These are phyloP conservation scores for Rubia yunnanensis DNA, from an alignment of 257 asterid species.

Conservation along the genomic window DNA sequence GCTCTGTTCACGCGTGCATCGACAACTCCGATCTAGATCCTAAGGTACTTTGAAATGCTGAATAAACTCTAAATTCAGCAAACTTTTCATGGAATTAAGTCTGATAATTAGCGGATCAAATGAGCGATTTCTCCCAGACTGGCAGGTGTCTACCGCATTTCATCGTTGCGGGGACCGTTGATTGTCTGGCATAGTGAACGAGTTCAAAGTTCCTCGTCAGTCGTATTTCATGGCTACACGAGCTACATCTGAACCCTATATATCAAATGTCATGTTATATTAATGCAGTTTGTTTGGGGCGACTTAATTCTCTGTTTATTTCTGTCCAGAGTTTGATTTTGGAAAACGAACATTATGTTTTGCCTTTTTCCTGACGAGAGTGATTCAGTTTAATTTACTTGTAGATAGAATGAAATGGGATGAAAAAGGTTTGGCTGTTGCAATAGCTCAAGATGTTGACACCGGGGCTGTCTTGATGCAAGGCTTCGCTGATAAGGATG, in stretches of 20 bases:
- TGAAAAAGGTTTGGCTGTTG: constrained; percentile 87
- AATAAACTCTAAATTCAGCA: background rate
- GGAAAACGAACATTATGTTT: background rate
- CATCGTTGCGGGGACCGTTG: background rate
- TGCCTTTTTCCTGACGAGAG: constrained; percentile 17
- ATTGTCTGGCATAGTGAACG: background rate
- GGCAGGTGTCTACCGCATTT: constrained; percentile 7
- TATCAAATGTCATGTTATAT: background rate
- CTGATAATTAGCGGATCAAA: background rate
- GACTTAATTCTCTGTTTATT: background rate
- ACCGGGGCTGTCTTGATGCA: constrained; percentile 89
- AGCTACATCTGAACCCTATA: background rate
- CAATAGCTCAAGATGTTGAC: constrained; percentile 87
- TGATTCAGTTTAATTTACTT: constrained; percentile 56
- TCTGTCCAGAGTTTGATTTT: background rate
- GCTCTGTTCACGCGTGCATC: background rate
- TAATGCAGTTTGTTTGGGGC: background rate
- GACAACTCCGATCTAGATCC: background rate
- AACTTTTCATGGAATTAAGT: background rate
- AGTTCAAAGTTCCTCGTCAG: constrained; percentile 30
- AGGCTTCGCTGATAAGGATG: constrained; percentile 77
- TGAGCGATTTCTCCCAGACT: background rate
- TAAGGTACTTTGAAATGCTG: background rate
- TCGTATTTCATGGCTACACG: background rate
- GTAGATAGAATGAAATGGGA: constrained; percentile 90